Evolutionary conservation across 495 filamentous ascomycete species (phyloP).

Genomic region (Xylaria curta): DNA sequence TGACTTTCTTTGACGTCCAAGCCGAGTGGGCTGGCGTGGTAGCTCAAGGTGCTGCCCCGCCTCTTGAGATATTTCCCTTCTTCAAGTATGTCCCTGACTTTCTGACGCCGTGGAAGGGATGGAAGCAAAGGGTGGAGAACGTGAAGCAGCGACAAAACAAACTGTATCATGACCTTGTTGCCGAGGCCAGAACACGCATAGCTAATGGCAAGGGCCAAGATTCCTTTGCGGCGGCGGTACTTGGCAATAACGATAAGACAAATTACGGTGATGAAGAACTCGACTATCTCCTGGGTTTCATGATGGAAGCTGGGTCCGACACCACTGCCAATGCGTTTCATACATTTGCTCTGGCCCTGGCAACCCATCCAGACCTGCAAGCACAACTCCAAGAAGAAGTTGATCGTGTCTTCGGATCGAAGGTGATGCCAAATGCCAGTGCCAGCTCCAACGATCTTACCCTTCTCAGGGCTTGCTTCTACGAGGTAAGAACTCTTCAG

Average conservation of each 20-base stretch:
- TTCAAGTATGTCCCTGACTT: conserved; percentile 14
- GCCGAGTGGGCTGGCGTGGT: conserved; percentile 17
- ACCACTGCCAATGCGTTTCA: not conserved
- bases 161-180: conserved; percentile 24
- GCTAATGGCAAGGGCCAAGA: conserved; percentile 15
- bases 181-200: conserved; percentile 14
- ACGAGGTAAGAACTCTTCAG: not conserved
- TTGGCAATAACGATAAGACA: not conserved
- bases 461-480: not conserved
- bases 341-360: not conserved
- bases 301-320: not conserved
- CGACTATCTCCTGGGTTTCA: not conserved
- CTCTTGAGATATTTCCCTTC: conserved; percentile 21
- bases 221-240: conserved; percentile 15
- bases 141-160: conserved; percentile 17
- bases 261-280: not conserved
- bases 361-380: not conserved
- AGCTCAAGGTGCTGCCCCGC: conserved; percentile 31
- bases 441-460: not conserved
- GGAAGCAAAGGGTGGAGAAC: conserved; percentile 8
- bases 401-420: not conserved
- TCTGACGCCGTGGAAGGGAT: conserved; percentile 22
- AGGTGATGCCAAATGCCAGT: not conserved
- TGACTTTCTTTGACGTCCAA: conserved; percentile 23
- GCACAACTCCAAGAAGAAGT: conserved; percentile 1